These are phyloP conservation scores for Paspalum notatum DNA, from an alignment of 176 grass and related monocot genomes.

Conservation along the genomic window DNA sequence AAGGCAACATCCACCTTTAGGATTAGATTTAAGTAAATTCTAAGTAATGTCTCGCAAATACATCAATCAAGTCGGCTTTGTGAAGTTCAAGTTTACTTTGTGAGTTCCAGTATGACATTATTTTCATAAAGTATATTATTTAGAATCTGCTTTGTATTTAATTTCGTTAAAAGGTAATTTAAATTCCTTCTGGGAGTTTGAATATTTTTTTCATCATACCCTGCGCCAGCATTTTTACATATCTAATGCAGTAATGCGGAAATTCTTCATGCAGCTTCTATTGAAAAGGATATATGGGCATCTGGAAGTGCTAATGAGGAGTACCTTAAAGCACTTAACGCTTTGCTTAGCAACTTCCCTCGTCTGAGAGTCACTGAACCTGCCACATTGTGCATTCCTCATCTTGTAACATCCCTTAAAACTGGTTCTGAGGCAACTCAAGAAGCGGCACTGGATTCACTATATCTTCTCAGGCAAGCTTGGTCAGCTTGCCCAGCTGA, in stretches of 20 bases:
- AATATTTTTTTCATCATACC: conserved; percentile 8
- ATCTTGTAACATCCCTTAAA: conserved; percentile 95
- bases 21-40: conserved; percentile 12
- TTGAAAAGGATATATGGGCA: conserved; percentile 98
- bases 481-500: conserved; percentile 92
- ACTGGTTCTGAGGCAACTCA: conserved; percentile 95
- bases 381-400: conserved; percentile 89
- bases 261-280: conserved; percentile 74
- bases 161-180: too few species aligned
- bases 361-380: conserved; percentile 95
- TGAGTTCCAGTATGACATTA: conserved; percentile 1
- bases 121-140: neutral
- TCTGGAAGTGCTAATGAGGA: conserved; percentile 95
- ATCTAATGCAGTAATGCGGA: conserved; percentile 31
- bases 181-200: conserved; percentile 15
- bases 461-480: conserved; percentile 97
- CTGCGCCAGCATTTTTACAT: neutral
- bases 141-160: neutral
- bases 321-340: conserved; percentile 95
- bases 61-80: conserved; percentile 10
- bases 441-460: conserved; percentile 95
- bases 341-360: conserved; percentile 95
- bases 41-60: conserved; percentile 8
- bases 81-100: neutral
- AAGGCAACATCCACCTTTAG: neutral